Evolutionary conservation across 345 rosid species (phyloP), one percentile per base, ranked within the genome.

Genomic region (Bruguiera parviflora): DNA sequence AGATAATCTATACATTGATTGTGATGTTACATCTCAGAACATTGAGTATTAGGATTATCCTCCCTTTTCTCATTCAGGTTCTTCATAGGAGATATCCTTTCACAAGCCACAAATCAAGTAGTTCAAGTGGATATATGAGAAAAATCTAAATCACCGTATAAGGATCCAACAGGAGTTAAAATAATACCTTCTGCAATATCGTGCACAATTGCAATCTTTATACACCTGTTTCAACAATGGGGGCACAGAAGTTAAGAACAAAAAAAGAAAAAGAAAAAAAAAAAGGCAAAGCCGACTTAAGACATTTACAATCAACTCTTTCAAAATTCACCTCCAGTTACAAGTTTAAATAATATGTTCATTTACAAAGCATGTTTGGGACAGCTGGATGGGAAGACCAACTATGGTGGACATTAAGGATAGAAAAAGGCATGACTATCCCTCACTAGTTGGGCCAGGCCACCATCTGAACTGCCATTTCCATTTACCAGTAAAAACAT

Each of bases 171-270:
- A 32, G 65, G 35, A 20, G 29, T 5, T 27, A 66, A 61, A 35
- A 8, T 25, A 69, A 63, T 63, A 72, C 80, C 80, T 77, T 77
- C 80, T 3, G 80, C 80, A 63, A 77, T 71, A 49, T 77, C 80
- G 71, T 77, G 80, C 47, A 77, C 80, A 49, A 77, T 77, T 8
- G 80, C 73, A 49, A 77, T 71, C 80, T 77, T 77, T 62, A 77
- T 76, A 39, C 79, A 77, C 72, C 76, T 77, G 75, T 63, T 63
- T 15, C 65, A 66, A 47, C 58, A 61, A 46, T 16, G 47, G 27
- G 11, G 61, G 22, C 29, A 35, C 25, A 25, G n/a, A 22, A 57
- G 33, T 57, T 4, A 24, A 25, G 49, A 19, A 72, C 32, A 4
- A 65, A 52, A 8, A 7, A 15, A 6, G 25, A 3, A 63, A 27